These are phyloP conservation scores for Rhizoctonia solani DNA, from an alignment of 1,284 basidiomycete species.

Conservation along the genomic window DNA sequence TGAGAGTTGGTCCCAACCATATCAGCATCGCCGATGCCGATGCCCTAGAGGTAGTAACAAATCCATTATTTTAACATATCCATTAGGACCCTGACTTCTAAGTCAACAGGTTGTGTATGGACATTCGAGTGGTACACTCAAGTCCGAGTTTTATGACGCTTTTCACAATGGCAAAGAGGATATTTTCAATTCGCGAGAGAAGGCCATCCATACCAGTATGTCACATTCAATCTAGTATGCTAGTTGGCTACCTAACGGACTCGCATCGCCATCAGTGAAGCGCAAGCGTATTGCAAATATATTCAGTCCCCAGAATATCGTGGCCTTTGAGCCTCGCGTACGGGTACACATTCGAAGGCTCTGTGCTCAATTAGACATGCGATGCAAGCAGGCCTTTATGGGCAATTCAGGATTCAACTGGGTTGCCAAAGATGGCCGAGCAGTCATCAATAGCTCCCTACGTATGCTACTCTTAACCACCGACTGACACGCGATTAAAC, in stretches of 20 bases:
- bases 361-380: not conserved
- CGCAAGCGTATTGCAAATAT: not conserved
- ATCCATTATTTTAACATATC: not conserved
- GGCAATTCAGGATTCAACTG: slow-evolving; percentile 42
- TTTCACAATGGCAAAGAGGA: not conserved
- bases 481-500: not conserved
- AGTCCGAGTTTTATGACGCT: not conserved
- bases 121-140: not conserved
- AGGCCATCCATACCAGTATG: not conserved
- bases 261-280: not conserved
- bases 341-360: not conserved
- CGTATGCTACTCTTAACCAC: not conserved
- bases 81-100: not conserved
- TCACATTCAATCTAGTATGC: too few species aligned
- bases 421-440: not conserved
- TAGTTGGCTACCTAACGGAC: not conserved
- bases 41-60: slow-evolving; percentile 56
- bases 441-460: not conserved
- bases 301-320: not conserved
- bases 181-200: not conserved
- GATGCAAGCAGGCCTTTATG: slow-evolving; percentile 43
- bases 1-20: slow-evolving; percentile 86
- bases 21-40: slow-evolving; percentile 81
- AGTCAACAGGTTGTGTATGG: not conserved
- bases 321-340: not conserved